Evolutionary conservation across 2,329 filamentous ascomycete species (phyloP), one percentile per base, ranked within the genome.

Genomic region (Arthrobotrys entomopaga): DNA sequence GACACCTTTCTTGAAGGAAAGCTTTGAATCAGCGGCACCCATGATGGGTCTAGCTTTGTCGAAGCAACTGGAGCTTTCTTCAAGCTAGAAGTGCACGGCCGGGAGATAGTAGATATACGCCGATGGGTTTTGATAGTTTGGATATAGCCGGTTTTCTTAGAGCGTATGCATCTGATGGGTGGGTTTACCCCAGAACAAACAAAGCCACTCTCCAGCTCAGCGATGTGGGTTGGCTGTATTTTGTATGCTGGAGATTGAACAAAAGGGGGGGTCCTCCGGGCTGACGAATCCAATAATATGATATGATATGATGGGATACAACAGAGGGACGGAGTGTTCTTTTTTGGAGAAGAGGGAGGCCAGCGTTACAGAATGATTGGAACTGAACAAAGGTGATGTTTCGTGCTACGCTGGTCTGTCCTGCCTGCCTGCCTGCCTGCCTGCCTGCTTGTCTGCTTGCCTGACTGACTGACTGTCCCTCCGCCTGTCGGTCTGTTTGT

Each of bases 21-120:
- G 89, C 87, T 98, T 98, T 80, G 94, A 98, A 84, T 98, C 94
- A 83, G 94, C 97, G 81, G 94, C 94, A 83, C 95, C 95, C 95
- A 99, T 99, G 66, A 80, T 81, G 3, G 77, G 67, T 71, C 75
- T 22, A 19, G 38, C 10, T n/a, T 20, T n/a, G 24, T 26, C 24
- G 24, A 26, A 26, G 24, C 52, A 26, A 61, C 26, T 43, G 40
- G 7, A 42, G 38, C 29, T 50, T 6, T 38, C 16, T 16, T 38
- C 52, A 43, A 57, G 29, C 29, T 42, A n/a, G 13, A 22, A 43
- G 40, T 26, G 24, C 7, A 22, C 38, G 48, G 52, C 40, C 53
- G 60, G 60, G 34, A 58, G 53, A 40, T 66, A 26, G 24, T 26
- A 26, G 24, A 26, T 26, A 26, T 26, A 26, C 24, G 16, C 49